These are phyloP conservation scores for Gossypium armourianum DNA, from an alignment of 441 rosid genomes.

Conservation along the genomic window DNA sequence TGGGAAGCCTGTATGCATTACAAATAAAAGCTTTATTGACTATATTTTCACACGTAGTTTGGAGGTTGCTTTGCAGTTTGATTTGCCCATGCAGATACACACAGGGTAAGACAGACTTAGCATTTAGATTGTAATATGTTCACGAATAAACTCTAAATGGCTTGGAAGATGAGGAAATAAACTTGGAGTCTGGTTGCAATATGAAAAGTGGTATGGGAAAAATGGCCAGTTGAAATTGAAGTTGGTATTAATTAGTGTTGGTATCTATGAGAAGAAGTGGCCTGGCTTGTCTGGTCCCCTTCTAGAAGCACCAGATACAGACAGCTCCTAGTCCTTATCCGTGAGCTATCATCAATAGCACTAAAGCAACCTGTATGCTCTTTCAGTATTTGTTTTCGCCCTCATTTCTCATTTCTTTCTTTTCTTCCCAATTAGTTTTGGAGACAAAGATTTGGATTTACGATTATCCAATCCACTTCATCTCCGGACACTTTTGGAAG, in stretches of 20 bases:
- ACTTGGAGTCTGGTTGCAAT: background rate
- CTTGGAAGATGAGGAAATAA: background rate
- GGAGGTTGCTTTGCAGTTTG: conserved; percentile 46
- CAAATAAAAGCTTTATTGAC: conserved; percentile 66
- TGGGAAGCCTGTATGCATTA: conserved; percentile 55
- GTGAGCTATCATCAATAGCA: conserved; percentile 2
- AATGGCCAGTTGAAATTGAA: background rate
- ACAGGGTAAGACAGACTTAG: conserved; percentile 57
- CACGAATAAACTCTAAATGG: conserved; percentile 1
- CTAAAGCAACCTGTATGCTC: background rate
- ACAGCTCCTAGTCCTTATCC: conserved; percentile 15
- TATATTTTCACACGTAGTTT: conserved; percentile 51
- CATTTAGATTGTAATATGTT: conserved; percentile 10
- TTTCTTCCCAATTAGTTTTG: conserved; percentile 44
- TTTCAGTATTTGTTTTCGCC: background rate
- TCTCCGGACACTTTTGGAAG: conserved; percentile 65
- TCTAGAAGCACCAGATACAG: background rate
- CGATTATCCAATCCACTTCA: conserved; percentile 79
- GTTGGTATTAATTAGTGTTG: background rate
- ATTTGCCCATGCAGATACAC: conserved; percentile 89
- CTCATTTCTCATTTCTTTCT: conserved; percentile 3
- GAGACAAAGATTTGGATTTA: conserved; percentile 87
- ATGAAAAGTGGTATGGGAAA: background rate
- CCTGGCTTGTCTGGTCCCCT: background rate
- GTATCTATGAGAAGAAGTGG: background rate